Conservation (phyloP, 73 alveolate genomes). For the Paramecium bursaria region DNA sequence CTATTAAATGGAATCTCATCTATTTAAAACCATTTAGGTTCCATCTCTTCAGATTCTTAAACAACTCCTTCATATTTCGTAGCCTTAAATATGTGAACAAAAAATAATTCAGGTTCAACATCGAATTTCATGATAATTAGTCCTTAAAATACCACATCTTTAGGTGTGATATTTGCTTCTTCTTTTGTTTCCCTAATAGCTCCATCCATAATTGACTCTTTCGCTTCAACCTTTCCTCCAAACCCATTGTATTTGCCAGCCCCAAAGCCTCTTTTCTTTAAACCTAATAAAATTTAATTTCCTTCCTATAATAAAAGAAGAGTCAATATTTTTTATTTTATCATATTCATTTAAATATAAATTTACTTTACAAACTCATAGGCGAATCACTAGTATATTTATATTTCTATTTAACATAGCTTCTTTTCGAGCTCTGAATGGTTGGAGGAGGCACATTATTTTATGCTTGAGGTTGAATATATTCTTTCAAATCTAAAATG, state of each 20-base stretch:
- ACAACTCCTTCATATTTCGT: conserved; percentile 45
- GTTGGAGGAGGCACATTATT: no score
- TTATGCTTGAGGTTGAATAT: no score
- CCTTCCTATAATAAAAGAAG: conserved; percentile 37
- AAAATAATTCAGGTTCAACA: conserved; percentile 31
- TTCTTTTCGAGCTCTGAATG: no score
- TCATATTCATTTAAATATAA: no score
- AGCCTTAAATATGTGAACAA: conserved; percentile 54
- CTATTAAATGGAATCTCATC: conserved; percentile 13
- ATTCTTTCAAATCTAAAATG: no score
- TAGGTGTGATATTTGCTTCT: conserved; percentile 68
- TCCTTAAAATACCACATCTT: conserved; percentile 51
- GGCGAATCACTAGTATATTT: no score
- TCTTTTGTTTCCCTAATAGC: conserved; percentile 67
- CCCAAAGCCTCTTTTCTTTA: conserved; percentile 69
- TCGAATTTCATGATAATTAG: conserved; percentile 34
- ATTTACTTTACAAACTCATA: no score
- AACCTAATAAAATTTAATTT: conserved; percentile 34
- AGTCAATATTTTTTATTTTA: conserved; percentile 46
- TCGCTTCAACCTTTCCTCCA: conserved; percentile 63
- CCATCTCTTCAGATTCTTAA: conserved; percentile 59
- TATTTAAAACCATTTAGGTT: conserved; percentile 43
- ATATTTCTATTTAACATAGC: no score
- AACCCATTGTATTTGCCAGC: conserved; percentile 60
- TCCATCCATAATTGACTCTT: conserved; percentile 10